Evolutionary conservation across 2,329 filamentous ascomycete genomes (phyloP).

Genomic region (Aspergillus sp.): DNA sequence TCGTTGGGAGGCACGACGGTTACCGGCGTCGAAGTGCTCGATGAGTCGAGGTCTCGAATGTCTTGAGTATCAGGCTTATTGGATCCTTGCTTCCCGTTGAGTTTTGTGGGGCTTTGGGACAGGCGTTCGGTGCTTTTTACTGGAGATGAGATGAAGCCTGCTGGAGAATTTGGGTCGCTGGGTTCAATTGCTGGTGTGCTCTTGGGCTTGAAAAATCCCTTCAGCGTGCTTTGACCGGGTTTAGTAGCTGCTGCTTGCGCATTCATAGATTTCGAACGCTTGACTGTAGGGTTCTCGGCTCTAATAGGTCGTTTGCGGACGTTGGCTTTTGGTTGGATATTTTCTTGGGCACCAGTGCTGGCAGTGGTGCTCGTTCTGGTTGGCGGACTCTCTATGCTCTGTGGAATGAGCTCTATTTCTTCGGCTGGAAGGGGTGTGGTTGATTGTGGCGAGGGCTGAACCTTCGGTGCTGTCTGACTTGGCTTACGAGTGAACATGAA

Average conservation of each 20-base stretch:
- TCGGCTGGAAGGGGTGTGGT: background rate
- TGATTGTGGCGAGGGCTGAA: constrained; percentile 10
- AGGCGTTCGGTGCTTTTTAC: background rate
- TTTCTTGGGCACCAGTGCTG: background rate
- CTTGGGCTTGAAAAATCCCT: constrained; percentile 78
- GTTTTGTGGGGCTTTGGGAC: background rate
- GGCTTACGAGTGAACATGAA: constrained; percentile 81
- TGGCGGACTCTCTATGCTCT: background rate
- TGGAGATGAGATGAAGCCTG: background rate
- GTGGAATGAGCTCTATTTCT: constrained; percentile 3
- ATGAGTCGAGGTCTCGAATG: background rate
- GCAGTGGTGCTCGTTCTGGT: background rate
- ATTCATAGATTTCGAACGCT: constrained; percentile 56
- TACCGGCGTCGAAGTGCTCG: constrained; percentile 10
- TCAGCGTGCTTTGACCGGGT: constrained; percentile 67
- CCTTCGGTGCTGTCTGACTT: constrained; percentile 25
- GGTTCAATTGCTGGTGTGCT: constrained; percentile 12
- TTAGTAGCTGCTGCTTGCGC: constrained; percentile 29
- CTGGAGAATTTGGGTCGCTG: background rate
- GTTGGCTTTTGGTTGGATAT: constrained; percentile 20
- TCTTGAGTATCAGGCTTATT: background rate
- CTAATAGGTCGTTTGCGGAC: constrained; percentile 47
- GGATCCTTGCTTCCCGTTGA: background rate
- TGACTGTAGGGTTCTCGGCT: constrained; percentile 41
- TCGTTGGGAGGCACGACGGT: constrained; percentile 32